Evolutionary conservation across 2,329 filamentous ascomycete species (phyloP).

Genomic region (Pseudocercospora fuligena): DNA sequence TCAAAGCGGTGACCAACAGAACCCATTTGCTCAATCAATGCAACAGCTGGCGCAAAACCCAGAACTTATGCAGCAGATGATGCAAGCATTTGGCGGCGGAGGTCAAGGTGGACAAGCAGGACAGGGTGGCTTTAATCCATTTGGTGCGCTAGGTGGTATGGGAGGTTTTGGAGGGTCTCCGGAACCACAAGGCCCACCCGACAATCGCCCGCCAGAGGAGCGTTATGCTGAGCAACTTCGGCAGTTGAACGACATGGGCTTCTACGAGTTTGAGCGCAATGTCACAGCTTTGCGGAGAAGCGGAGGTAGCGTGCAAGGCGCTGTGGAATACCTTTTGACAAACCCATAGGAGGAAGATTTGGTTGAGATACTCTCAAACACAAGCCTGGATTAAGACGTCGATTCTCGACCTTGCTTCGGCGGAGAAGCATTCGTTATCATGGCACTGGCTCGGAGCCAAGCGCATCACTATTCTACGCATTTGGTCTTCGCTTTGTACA

Average conservation of each 20-base stretch:
- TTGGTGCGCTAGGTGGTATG: slow-evolving; percentile 43
- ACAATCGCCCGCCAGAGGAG: slow-evolving; percentile 91
- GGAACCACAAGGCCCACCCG: slow-evolving; percentile 63
- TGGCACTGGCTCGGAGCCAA: slow-evolving; percentile 13
- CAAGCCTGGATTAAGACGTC: background rate
- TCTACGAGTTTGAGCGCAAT: slow-evolving; percentile 95
- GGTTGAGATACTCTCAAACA: background rate
- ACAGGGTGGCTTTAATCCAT: slow-evolving; percentile 50
- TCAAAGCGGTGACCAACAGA: slow-evolving; percentile 31
- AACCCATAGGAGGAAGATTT: slow-evolving; percentile 8
- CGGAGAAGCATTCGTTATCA: slow-evolving; percentile 3
- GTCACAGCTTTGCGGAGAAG: slow-evolving; percentile 84
- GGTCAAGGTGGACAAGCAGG: slow-evolving; percentile 45
- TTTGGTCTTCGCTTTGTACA: slow-evolving; percentile 19
- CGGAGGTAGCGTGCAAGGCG: slow-evolving; percentile 92
- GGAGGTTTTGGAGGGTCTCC: slow-evolving; percentile 36
- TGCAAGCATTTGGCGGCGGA: slow-evolving; percentile 60
- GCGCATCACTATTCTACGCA: slow-evolving; percentile 8
- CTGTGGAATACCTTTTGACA: slow-evolving; percentile 71
- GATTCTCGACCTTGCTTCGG: background rate
- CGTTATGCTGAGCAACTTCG: slow-evolving; percentile 86
- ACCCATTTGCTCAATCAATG: slow-evolving; percentile 56
- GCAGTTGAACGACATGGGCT: slow-evolving; percentile 98
- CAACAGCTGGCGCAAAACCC: slow-evolving; percentile 62
- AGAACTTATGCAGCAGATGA: slow-evolving; percentile 58